These are phyloP conservation scores for Xylaria sp. DNA, from an alignment of 2,329 filamentous ascomycete species.

Conservation along the genomic window DNA sequence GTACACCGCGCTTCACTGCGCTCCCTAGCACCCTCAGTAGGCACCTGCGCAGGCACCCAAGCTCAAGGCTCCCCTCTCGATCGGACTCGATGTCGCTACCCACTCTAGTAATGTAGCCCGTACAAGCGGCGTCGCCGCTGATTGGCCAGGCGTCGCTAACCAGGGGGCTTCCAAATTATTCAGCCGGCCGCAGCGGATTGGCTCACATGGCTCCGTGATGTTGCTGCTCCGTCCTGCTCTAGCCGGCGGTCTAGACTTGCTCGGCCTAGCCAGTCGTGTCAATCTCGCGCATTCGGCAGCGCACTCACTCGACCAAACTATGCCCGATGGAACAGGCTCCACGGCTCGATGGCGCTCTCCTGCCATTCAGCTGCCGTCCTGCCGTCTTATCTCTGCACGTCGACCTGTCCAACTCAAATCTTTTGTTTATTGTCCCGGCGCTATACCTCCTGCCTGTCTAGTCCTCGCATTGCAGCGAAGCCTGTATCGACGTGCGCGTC, in stretches of 20 bases:
- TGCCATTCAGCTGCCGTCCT: conserved; percentile 8
- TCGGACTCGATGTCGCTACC: conserved; percentile 7
- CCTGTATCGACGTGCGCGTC: too few species aligned
- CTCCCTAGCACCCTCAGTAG: neutral
- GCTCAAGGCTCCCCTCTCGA: too few species aligned
- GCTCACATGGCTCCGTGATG: conserved; percentile 8
- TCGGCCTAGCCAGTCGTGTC: conserved; percentile 16
- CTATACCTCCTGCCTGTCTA: neutral
- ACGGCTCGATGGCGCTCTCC: neutral
- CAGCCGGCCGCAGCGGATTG: conserved; percentile 30
- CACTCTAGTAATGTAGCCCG: conserved; percentile 19
- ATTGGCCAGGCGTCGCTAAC: conserved; percentile 19
- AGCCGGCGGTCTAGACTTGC: conserved; percentile 26
- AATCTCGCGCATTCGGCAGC: conserved; percentile 19
- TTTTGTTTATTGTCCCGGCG: neutral
- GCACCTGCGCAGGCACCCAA: too few species aligned
- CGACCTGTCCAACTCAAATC: conserved; percentile 20
- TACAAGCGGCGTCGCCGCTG: conserved; percentile 19
- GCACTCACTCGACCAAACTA: neutral
- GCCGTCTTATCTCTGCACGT: conserved; percentile 22
- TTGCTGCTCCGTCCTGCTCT: conserved; percentile 16
- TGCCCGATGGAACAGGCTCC: neutral
- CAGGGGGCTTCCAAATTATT: conserved; percentile 28
- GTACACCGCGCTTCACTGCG: neutral
- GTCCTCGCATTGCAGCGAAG: conserved; percentile 21